A percentile compares a stretch with the other conserved stretches of the same genome.
These are phyloP conservation scores for Yamadazyma kanchanaburiensis DNA, from an alignment of 1,139 yeast genomes.

Conservation along the genomic window DNA sequence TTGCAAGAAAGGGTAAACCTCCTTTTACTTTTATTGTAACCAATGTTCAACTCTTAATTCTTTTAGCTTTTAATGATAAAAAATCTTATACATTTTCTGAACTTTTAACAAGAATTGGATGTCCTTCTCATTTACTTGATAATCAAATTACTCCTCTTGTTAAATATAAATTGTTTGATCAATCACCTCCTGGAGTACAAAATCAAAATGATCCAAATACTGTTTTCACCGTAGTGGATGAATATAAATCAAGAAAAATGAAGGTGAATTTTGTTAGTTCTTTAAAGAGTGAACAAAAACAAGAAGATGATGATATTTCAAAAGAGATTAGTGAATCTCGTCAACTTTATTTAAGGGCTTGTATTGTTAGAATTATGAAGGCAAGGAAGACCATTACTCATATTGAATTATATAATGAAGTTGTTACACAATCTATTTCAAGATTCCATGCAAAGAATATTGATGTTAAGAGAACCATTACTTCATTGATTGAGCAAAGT, in stretches of 20 bases:
- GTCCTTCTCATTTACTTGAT: conserved; percentile 63
- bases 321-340: conserved; percentile 87
- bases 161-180: conserved; percentile 71
- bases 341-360: conserved; percentile 82
- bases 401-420: conserved; percentile 80
- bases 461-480: conserved; percentile 86
- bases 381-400: conserved; percentile 80
- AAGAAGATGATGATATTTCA: conserved; percentile 78
- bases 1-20: conserved; percentile 77
- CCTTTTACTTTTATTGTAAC: conserved; percentile 82
- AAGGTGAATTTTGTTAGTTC: conserved; percentile 85
- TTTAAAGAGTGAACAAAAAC: conserved; percentile 71
- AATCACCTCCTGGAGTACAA: conserved; percentile 56
- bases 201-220: conserved; percentile 51
- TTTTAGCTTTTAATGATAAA: conserved; percentile 71
- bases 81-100: conserved; percentile 59
- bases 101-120: conserved; percentile 64
- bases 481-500: conserved; percentile 80
- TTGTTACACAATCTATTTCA: conserved; percentile 79
- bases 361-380: conserved; percentile 96
- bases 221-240: conserved; percentile 66
- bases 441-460: conserved; percentile 83
- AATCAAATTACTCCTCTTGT: conserved; percentile 77
- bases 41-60: conserved; percentile 80
- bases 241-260: conserved; percentile 80